Evolutionary conservation across 108 stramenopile species (phyloP), one percentile per base, ranked within the genome.

Genomic region (Skeletonema tropicum): DNA sequence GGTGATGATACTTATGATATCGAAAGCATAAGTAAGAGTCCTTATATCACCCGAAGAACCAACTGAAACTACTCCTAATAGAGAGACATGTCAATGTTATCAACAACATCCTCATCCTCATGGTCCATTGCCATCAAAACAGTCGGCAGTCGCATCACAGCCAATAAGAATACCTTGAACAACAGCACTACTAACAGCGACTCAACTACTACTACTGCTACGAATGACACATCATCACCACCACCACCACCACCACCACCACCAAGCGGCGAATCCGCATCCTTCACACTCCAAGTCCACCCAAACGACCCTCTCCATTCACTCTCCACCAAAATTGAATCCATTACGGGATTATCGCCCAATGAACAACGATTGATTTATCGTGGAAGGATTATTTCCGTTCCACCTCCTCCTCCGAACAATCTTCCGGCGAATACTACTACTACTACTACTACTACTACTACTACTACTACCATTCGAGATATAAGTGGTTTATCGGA

Each of bases 321-420:
- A 0, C 67, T 93, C 26, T 71, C 86, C 21, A 64, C 80, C 1
- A 64, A 84, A 66, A 93, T 96, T 57, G 77, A 89, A 66, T 63
- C 57, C 10, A 72, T 74, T 5, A 93, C 94, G 9, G 94, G 94
- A n/a, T 77, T 96, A 67, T 78, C 80, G 66, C 82, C 83, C 3
- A 72, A 64, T 64, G 88, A 90, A 68, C 92, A 93, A 68, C 68
- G 92, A 1, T 63, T 96, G 57, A 96, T 96, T 73, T 96, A 96
- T 64, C 83, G 92, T 21, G 94, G 94, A 15, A 70, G 92, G 66
- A 76, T 96, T 41, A 88, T 96, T 60, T 63, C 15, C 49, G 77
- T 17, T 35, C 71, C 31, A 10, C 55, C 15, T 41, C 55, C 26
- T 33, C 14, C 49, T 9, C 26, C 21, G 60, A 70, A 15, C 41